Base-by-base conservation (phyloP, 805 yeast species). In the Ogataea chonburiensis region DNA sequence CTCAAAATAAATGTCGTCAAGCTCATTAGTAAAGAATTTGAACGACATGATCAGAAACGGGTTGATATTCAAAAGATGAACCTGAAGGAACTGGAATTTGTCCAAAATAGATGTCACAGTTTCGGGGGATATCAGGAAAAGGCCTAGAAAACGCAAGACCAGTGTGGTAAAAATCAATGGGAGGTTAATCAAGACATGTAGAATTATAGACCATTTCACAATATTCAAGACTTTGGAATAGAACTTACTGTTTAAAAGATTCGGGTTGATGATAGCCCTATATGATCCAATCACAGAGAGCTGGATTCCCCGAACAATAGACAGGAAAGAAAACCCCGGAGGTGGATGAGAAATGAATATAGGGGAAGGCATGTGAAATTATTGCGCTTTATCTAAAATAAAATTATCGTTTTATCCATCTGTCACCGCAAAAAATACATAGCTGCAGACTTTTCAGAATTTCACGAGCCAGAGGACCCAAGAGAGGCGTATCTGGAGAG, bases 271-370 rank as follows among this genome's bases (percentile, higher is more conserved):
- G 10, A 70, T 50, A 2, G 72, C 67, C 17, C 79, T 51, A 41
- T 66, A 72, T 2, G 66, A 64, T 4, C 80, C 79, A 7, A 74
- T 52, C 7, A 73, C 29, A 0, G 77, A 71, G 24, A 78, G 57
- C 56, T 77, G 81, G 17, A 71, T 46, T 0, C 83, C 82, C 11
- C 81, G 59, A 6, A 71, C 39, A n/a, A 77, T 62, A 0, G 79
- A 67, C 38, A 65, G 37, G 0, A 65, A 21, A 3, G 79, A 66
- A 48, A 76, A 73, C 11, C 79, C 75, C 5, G 75, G 70, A 6
- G 79, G 73, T 1, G 83, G 81, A 31, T 71, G 65, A 3, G 80
- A 70, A 9, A 77, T 61, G 49, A 77, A 76, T 11, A 73, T 66
- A 5, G 83, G 83, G 3, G 83, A 77, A 1, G 78, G 73, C 82